phyloP scores from a whole-genome alignment of 768 basidiomycete genomes.

The Mycena pura region DNA sequence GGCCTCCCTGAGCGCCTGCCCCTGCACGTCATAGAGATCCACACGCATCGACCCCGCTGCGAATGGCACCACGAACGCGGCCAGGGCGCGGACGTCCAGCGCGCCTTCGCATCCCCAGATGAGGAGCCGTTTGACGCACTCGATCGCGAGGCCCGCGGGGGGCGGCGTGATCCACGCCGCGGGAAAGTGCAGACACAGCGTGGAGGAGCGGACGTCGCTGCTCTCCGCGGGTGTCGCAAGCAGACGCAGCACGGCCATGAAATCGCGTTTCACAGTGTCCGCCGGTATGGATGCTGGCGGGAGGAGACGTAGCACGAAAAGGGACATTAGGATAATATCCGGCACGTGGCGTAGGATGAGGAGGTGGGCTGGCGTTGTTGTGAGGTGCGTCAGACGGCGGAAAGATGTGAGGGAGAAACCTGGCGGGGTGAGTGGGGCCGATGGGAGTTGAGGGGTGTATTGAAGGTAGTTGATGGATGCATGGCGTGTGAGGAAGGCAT shows the following conservation, averaged over 20 bases:
- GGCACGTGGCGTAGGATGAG: not conserved
- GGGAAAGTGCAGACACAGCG: not conserved
- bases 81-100: not conserved
- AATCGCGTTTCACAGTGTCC: not conserved
- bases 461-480: slow-evolving; percentile 1
- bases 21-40: not conserved
- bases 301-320: not conserved
- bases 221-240: not conserved
- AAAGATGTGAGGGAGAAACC: not conserved
- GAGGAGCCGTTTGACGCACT: not conserved
- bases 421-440: not conserved
- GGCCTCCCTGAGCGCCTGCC: not conserved
- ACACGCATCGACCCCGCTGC: not conserved
- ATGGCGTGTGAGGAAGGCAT: slow-evolving; percentile 17
- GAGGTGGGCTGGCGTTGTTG: slow-evolving; percentile 13
- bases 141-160: not conserved
- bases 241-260: not conserved
- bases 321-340: not conserved
- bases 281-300: not conserved
- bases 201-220: too few relatives aligned
- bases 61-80: not conserved
- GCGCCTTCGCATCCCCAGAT: not conserved
- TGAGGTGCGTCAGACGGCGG: slow-evolving; percentile 1
- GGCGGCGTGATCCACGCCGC: not conserved
- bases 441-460: not conserved